Evolutionary conservation across 441 rosid species (phyloP).

Genomic region (Brassica hybrid): DNA sequence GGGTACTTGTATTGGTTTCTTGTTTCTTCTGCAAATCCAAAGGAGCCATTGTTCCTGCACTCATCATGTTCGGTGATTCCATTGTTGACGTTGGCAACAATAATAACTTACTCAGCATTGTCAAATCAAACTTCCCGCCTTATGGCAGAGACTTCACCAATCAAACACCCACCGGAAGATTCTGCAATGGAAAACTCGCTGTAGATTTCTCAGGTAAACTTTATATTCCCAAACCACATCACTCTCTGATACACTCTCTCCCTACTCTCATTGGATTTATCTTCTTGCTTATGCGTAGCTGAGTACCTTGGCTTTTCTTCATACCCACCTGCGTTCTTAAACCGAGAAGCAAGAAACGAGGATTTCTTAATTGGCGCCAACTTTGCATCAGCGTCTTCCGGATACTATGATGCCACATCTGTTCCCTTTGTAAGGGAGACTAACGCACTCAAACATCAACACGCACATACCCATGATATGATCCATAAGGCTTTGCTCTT

Average conservation of each 20-base stretch:
- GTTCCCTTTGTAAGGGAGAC: constrained; percentile 58
- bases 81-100: constrained; percentile 93
- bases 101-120: constrained; percentile 64
- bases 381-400: constrained; percentile 96
- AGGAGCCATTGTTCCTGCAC: constrained; percentile 73
- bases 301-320: constrained; percentile 88
- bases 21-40: constrained; percentile 32
- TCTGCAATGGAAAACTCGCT: constrained; percentile 91
- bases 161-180: constrained; percentile 88
- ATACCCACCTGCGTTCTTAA: constrained; percentile 86
- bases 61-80: constrained; percentile 92
- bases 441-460: constrained; percentile 7
- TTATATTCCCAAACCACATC: neutral
- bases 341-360: constrained; percentile 64
- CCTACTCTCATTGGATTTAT: constrained; percentile 6
- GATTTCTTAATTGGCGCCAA: constrained; percentile 74
- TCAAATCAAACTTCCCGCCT: constrained; percentile 91
- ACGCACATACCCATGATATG: constrained; percentile 11
- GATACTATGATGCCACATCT: constrained; percentile 76
- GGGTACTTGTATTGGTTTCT: constrained; percentile 29
- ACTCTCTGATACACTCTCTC: too few relatives aligned
- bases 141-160: constrained; percentile 88
- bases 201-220: constrained; percentile 76
- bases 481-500: constrained; percentile 27
- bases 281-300: constrained; percentile 51